Base-by-base conservation (phyloP, 1,284 basidiomycete species). In the Cryptococcus deneoformans region DNA sequence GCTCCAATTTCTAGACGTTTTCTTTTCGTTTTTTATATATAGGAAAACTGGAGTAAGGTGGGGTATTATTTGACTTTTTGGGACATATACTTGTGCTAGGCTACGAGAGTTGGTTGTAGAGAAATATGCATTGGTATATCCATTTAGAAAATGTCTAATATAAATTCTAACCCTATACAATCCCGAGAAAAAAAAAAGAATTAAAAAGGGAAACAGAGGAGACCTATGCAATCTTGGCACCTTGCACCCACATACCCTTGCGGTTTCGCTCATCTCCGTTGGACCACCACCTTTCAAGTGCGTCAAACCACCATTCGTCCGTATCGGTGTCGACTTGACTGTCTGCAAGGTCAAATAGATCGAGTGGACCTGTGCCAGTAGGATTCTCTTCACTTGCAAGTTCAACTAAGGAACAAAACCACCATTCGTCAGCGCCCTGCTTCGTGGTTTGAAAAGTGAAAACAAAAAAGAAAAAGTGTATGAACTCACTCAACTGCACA, bases 211-310 rank as follows among this genome's bases (percentile, higher is more conserved):
- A 29, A 29, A 29, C 3, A 5, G 24, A 35, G 1, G 6, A 8
- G n/a, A 16, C 11, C 49, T 40, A 59, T 40, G 38, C 54, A 11
- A 56, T 49, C 53, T 59, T 58, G 34, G 44, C 57, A 38, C 90
- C 90, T 74, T 90, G 87, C 2, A 91, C 81, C 88, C 88, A 92
- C 72, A 90, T 80, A 1, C 75, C 80, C 3, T 62, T 67, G 10
- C 89, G 80, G 72, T 92, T 92, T 50, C 82, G 79, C 11, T 68
- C 71, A 65, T 88, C 86, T 2, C 90, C 90, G 46, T 87, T 71
- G 65, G 87, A 89, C 89, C 89, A 92, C 90, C 90, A 92, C 68
- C 88, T 89, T 73, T 92, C 90, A 34, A 92, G 67, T 72, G 84
- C 79, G 53, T 87, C 86, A 52, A 80, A 69, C 37, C 80, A 80